These are phyloP conservation scores for Stachybotrys elegans DNA, from an alignment of 2,329 filamentous ascomycete genomes.

Conservation along the genomic window DNA sequence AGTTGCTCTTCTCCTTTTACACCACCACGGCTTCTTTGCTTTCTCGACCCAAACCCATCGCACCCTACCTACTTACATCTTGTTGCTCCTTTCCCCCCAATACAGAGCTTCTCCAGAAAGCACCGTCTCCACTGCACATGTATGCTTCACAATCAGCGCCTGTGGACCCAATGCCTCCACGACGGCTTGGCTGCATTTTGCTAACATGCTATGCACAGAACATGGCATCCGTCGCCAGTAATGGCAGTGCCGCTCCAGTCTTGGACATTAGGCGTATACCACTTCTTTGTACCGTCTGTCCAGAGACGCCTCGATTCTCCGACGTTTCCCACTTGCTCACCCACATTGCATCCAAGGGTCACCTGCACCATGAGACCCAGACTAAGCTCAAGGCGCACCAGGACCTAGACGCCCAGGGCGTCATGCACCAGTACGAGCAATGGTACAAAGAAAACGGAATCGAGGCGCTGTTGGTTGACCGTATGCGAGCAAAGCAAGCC, in stretches of 20 bases:
- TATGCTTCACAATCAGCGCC: not conserved
- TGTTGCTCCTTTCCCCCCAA: constrained; percentile 22
- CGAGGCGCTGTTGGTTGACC: constrained; percentile 67
- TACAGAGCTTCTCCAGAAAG: not conserved
- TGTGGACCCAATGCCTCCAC: too few relatives aligned
- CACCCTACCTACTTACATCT: constrained; percentile 9
- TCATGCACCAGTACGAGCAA: constrained; percentile 63
- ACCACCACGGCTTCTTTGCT: constrained; percentile 18
- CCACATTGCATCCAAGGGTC: constrained; percentile 88
- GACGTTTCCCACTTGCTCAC: constrained; percentile 90
- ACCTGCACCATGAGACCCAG: constrained; percentile 79
- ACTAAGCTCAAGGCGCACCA: constrained; percentile 66
- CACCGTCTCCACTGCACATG: not conserved
- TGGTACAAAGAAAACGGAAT: constrained; percentile 76
- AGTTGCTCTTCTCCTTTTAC: constrained; percentile 18
- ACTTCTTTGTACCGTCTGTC: constrained; percentile 78
- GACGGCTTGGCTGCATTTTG: too few relatives aligned
- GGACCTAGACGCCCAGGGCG: constrained; percentile 58
- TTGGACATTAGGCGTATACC: constrained; percentile 44
- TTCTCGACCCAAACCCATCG: constrained; percentile 7
- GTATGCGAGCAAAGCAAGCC: constrained; percentile 70
- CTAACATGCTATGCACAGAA: constrained; percentile 21
- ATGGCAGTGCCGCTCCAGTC: constrained; percentile 13
- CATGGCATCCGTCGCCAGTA: constrained; percentile 30
- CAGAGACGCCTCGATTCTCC: constrained; percentile 74